phyloP scores from a whole-genome alignment of 768 basidiomycete genomes.

The Trametes coccinea region DNA sequence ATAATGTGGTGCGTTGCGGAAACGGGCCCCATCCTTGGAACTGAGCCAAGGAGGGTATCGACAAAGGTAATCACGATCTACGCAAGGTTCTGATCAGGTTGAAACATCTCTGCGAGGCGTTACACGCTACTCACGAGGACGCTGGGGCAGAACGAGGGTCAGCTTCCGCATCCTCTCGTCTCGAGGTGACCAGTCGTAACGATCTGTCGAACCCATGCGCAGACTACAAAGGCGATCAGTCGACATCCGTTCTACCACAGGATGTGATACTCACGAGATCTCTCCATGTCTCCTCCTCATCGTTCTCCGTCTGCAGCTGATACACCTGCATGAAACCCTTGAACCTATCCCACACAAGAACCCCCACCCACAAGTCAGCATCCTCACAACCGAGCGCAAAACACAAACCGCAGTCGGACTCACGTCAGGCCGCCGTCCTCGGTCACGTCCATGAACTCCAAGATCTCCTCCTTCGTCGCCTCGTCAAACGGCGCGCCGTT shows the following conservation, averaged over 20 bases:
- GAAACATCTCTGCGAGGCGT: no score
- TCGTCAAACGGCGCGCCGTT: slow-evolving; percentile 80
- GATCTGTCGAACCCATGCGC: slow-evolving; percentile 76
- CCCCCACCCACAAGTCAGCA: neutral
- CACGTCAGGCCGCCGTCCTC: slow-evolving; percentile 75
- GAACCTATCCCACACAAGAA: slow-evolving; percentile 44
- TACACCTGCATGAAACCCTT: slow-evolving; percentile 84
- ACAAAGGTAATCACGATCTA: neutral
- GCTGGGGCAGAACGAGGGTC: slow-evolving; percentile 14
- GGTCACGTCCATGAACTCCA: slow-evolving; percentile 74
- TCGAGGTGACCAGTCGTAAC: slow-evolving; percentile 56
- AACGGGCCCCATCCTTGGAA: no score
- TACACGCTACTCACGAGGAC: no score
- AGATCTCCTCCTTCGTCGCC: slow-evolving; percentile 76
- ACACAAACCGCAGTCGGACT: slow-evolving; percentile 28
- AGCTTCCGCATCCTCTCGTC: slow-evolving; percentile 50
- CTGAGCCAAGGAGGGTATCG: no score
- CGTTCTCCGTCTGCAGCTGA: slow-evolving; percentile 81
- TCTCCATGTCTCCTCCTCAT: slow-evolving; percentile 83
- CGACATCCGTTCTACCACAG: no score
- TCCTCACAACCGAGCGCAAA: no score
- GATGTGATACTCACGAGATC: slow-evolving; percentile 56
- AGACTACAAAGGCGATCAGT: slow-evolving; percentile 42
- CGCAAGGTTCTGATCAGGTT: neutral
- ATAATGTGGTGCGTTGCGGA: neutral